Evolutionary conservation across 139 green algal genomes (phyloP).

Genomic region (Microglena sp.): DNA sequence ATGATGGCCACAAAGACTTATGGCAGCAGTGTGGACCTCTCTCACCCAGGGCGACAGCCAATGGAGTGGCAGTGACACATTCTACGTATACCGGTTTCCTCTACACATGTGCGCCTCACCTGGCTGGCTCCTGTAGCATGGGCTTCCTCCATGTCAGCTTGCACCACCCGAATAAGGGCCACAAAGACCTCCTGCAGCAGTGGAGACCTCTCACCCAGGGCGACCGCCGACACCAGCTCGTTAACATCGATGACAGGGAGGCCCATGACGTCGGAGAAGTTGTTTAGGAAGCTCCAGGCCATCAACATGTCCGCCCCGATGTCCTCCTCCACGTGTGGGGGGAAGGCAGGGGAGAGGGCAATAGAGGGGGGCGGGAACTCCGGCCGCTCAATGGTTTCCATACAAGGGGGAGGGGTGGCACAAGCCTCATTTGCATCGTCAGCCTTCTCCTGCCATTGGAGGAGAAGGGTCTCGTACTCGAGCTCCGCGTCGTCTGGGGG

Average conservation of each 20-base stretch:
- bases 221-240: conserved; percentile 31
- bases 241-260: conserved; percentile 42
- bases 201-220: conserved; percentile 27
- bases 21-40: too few relatives aligned
- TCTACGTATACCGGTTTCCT: too few relatives aligned
- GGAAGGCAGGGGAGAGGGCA: conserved; percentile 40
- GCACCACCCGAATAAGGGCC: conserved; percentile 54
- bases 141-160: conserved; percentile 71
- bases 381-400: conserved; percentile 40
- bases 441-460: not conserved
- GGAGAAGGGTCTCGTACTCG: conserved; percentile 49
- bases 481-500: conserved; percentile 69
- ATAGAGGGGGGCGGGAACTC: conserved; percentile 59
- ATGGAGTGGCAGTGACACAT: too few relatives aligned
- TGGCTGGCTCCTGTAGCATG: too few relatives aligned
- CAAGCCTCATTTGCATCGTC: not conserved
- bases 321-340: conserved; percentile 14
- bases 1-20: too few relatives aligned
- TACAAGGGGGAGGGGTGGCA: too few relatives aligned
- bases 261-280: conserved; percentile 62
- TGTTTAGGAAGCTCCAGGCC: conserved; percentile 55
- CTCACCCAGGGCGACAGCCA: too few relatives aligned
- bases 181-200: conserved; percentile 64
- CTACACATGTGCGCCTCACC: too few relatives aligned
- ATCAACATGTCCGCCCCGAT: conserved; percentile 51